Evolutionary conservation across 352 stramenopile genomes (phyloP), one percentile per base, ranked within the genome.

Genomic region (Poterioochromonas sp.): DNA sequence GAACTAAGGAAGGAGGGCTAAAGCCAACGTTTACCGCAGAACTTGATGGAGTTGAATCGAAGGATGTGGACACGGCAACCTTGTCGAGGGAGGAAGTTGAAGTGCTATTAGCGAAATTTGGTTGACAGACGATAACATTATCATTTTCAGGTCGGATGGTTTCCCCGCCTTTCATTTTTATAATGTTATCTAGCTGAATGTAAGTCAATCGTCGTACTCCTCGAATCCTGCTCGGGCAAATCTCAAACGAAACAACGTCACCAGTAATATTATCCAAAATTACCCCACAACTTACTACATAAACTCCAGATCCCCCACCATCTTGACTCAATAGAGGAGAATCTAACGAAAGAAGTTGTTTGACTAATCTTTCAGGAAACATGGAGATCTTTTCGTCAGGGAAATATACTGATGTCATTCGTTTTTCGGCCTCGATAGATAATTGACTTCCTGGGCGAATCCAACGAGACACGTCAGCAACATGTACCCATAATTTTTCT

Each of bases 391-490:
- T 86, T 41, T 58, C 86, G 80, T 98, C 93, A 22, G 96, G 91
- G 0, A 99, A 85, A 83, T 99, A 99, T 0, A 98, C 92, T 39
- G 91, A 98, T 1, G 95, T 98, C 2, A 88, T 90, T 58, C 95
- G 91, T 49, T 88, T 84, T 47, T 90, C 83, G 8, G 94, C 95
- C 83, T 98, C 94, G 15, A 84, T 73, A 80, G 99, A 94, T n/a
- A 99, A 83, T n/a, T 88, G 71, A 2, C 86, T 97, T 51, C 89
- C 87, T 22, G 88, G 86, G 49, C 85, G 79, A 0, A 99, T 85
- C 82, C 98, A 99, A 81, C 97, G 88, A 37, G 92, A 96, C 39
- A 99, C 95, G 81, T 99, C 95, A 0, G 95, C 95, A 85, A 99
- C 99, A 82, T 99, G 95, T 18, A 98, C 94, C 37, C 94, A 71